Evolutionary conservation across 2,329 filamentous ascomycete species (phyloP).

Genomic region (Aureobasidium sp.): DNA sequence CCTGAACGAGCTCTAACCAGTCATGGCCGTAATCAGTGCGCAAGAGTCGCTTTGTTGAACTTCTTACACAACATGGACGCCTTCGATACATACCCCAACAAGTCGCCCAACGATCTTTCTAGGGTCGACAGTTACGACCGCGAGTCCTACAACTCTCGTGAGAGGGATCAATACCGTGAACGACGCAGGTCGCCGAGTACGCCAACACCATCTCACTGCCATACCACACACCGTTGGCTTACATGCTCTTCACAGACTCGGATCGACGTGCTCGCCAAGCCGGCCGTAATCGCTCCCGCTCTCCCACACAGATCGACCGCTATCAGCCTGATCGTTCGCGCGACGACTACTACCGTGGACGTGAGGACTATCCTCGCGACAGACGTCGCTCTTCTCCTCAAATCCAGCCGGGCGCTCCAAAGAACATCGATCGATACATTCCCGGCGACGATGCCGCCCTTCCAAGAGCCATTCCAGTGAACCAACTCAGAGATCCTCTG

Average conservation of each 20-base stretch:
- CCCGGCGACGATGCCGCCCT: slow-evolving; percentile 57
- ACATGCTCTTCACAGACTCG: not conserved
- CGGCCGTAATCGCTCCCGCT: slow-evolving; percentile 63
- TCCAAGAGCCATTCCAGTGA: slow-evolving; percentile 43
- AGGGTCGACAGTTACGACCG: slow-evolving; percentile 15
- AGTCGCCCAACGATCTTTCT: slow-evolving; percentile 12
- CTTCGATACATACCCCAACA: slow-evolving; percentile 1
- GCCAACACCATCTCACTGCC: not conserved
- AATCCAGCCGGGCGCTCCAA: slow-evolving; percentile 27
- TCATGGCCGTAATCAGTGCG: slow-evolving; percentile 11
- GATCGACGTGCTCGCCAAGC: slow-evolving; percentile 22
- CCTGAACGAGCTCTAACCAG: slow-evolving; percentile 12
- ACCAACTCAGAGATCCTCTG: slow-evolving; percentile 66
- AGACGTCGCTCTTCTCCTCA: slow-evolving; percentile 52
- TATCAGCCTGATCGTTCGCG: slow-evolving; percentile 67
- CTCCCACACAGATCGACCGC: slow-evolving; percentile 63
- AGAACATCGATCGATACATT: slow-evolving; percentile 70
- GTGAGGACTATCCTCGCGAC: slow-evolving; percentile 58
- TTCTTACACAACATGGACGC: slow-evolving; percentile 6
- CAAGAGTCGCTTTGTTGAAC: not conserved
- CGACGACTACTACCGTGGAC: slow-evolving; percentile 59
- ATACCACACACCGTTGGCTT: not conserved
- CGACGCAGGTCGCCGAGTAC: slow-evolving; percentile 18
- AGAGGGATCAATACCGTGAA: slow-evolving; percentile 23
- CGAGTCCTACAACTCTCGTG: slow-evolving; percentile 11